Evolutionary conservation across 2,329 filamentous ascomycete genomes (phyloP).

Genomic region (Lachnellula cervina): DNA sequence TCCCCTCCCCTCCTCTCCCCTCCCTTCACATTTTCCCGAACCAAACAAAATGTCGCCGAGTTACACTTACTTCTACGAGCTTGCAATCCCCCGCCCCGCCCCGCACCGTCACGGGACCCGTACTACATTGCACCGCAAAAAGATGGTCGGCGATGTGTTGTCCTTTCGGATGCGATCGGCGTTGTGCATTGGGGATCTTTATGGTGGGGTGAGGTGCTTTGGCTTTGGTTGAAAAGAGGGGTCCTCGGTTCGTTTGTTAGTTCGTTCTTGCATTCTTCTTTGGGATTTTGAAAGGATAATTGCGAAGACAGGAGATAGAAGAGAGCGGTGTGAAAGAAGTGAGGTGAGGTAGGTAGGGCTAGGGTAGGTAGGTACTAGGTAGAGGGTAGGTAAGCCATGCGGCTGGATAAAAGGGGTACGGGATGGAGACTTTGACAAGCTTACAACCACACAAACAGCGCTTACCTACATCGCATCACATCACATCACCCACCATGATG

Average conservation of each 20-base stretch:
- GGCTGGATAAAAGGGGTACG: neutral
- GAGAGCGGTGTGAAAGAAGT: neutral
- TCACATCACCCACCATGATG: neutral
- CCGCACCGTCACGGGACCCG: conserved; percentile 2
- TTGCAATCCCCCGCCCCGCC: neutral
- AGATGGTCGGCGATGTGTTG: neutral
- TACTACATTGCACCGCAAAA: neutral
- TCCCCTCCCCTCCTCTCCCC: neutral
- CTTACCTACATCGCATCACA: neutral
- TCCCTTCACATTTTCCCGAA: neutral
- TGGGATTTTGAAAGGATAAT: neutral
- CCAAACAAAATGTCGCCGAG: neutral
- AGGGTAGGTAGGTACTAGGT: too few relatives aligned
- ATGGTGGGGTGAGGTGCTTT: neutral
- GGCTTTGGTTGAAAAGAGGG: neutral
- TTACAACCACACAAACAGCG: neutral
- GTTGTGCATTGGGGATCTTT: conserved; percentile 2
- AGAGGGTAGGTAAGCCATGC: neutral
- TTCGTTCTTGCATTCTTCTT: neutral
- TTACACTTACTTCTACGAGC: neutral
- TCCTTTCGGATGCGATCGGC: conserved; percentile 1
- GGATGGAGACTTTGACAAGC: neutral
- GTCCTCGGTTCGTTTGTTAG: neutral
- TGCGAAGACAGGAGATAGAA: neutral
- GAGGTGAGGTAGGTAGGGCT: neutral